A percentile compares a stretch with the other conserved stretches of the same genome.
These are phyloP conservation scores for Entoloma clypeatum DNA, from an alignment of 1,284 basidiomycete genomes.

Conservation along the genomic window DNA sequence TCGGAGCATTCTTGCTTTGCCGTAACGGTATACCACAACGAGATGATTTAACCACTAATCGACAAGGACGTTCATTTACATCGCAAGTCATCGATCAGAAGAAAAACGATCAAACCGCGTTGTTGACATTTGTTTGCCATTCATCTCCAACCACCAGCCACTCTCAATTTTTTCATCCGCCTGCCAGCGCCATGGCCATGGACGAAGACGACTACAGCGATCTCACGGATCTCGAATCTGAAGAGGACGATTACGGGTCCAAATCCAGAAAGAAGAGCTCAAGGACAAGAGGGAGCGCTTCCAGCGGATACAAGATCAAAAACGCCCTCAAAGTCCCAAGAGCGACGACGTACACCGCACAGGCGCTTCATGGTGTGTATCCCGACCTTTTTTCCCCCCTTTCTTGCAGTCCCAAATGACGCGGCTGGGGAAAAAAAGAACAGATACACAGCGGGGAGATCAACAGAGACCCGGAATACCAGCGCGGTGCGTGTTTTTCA, in stretches of 20 bases:
- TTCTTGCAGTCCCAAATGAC: background rate
- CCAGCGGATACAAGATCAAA: slow-evolving; percentile 43
- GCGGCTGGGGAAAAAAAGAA: slow-evolving; percentile 36
- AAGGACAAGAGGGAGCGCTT: slow-evolving; percentile 19
- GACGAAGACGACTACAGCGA: slow-evolving; percentile 38
- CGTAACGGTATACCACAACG: too few relatives aligned
- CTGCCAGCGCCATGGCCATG: slow-evolving; percentile 6
- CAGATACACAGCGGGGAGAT: slow-evolving; percentile 58
- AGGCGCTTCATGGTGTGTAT: slow-evolving; percentile 61
- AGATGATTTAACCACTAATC: too few relatives aligned
- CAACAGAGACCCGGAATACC: slow-evolving; percentile 70
- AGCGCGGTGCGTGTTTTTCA: slow-evolving; percentile 54
- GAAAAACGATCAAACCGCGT: too few relatives aligned
- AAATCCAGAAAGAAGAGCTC: slow-evolving; percentile 15
- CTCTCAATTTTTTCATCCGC: background rate
- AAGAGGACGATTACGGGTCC: slow-evolving; percentile 19
- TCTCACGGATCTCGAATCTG: slow-evolving; percentile 37
- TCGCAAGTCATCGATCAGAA: too few relatives aligned
- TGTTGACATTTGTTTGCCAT: slow-evolving; percentile 11
- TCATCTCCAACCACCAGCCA: background rate
- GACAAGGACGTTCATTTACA: too few relatives aligned
- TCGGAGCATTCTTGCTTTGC: too few relatives aligned
- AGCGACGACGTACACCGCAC: slow-evolving; percentile 65
- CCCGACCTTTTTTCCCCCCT: too few relatives aligned
- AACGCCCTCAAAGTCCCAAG: slow-evolving; percentile 58